These are phyloP conservation scores for Aureobasidium sp. DNA, from an alignment of 2,329 filamentous ascomycete genomes.

Conservation along the genomic window DNA sequence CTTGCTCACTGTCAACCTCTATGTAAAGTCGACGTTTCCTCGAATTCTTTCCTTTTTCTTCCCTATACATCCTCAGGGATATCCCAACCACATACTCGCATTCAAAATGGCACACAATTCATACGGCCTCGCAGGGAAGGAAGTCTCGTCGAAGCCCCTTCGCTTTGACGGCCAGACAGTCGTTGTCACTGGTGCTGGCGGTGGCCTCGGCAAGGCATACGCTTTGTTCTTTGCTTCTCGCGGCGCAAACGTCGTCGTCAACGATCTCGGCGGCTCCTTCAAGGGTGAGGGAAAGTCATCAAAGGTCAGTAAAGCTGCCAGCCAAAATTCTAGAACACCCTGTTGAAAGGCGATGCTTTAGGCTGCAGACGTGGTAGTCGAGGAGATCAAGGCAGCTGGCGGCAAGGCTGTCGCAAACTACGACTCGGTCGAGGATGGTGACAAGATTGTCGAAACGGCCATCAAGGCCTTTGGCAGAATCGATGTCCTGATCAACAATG, in stretches of 20 bases:
- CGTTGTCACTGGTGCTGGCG: constrained; percentile 79
- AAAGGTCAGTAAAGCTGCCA: constrained; percentile 64
- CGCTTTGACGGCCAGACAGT: constrained; percentile 85
- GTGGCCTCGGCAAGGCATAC: constrained; percentile 75
- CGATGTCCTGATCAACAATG: constrained; percentile 96
- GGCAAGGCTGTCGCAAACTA: constrained; percentile 98
- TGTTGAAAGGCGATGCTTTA: constrained; percentile 30
- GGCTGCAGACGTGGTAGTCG: constrained; percentile 76
- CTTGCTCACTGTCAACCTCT: neutral
- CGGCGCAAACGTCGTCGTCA: constrained; percentile 92
- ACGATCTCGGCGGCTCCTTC: constrained; percentile 88
- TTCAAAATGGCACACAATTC: constrained; percentile 19
- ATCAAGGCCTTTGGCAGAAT: constrained; percentile 77
- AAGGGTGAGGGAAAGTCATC: constrained; percentile 83
- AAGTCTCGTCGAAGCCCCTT: constrained; percentile 36
- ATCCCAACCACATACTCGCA: neutral
- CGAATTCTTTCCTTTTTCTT: constrained; percentile 12
- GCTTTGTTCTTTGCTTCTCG: constrained; percentile 84
- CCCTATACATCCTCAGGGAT: constrained; percentile 9
- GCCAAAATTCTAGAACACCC: constrained; percentile 20
- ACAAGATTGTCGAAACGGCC: constrained; percentile 86
- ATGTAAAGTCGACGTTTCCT: constrained; percentile 12
- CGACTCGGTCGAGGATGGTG: constrained; percentile 86
- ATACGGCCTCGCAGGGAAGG: constrained; percentile 15
- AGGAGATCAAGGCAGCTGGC: constrained; percentile 77